Conservation (phyloP, 1,284 basidiomycete genomes). For the Exsudoporus floridanus region DNA sequence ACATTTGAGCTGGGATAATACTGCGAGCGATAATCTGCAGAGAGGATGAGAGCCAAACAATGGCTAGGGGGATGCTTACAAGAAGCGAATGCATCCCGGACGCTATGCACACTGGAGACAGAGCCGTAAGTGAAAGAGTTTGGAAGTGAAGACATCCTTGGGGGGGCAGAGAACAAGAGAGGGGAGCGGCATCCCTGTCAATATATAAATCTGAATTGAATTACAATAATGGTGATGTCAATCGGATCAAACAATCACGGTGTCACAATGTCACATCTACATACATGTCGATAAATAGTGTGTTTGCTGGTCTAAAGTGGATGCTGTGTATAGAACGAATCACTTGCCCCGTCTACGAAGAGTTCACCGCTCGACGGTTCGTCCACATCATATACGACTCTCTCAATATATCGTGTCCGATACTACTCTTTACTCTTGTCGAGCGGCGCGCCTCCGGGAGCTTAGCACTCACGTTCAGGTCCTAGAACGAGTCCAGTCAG, state of each 20-base stretch:
- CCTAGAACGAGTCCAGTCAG: constrained; percentile 43
- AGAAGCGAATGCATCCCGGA: constrained; percentile 52
- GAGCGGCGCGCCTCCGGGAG: constrained; percentile 77
- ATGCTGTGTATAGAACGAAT: constrained; percentile 6
- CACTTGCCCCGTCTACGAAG: constrained; percentile 18
- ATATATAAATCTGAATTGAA: constrained; percentile 1
- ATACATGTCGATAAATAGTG: constrained; percentile 24
- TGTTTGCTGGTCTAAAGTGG: constrained; percentile 22
- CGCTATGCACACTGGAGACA: constrained; percentile 49
- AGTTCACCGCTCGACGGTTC: constrained; percentile 63
- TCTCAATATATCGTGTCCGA: constrained; percentile 60
- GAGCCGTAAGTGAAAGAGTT: constrained; percentile 51
- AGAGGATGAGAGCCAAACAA: constrained; percentile 1
- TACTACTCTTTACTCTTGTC: constrained; percentile 59
- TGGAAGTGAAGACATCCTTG: constrained; percentile 43
- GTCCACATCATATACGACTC: constrained; percentile 85
- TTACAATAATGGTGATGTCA: neutral
- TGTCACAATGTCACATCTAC: constrained; percentile 9
- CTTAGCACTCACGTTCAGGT: constrained; percentile 62
- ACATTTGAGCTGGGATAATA: constrained; percentile 61
- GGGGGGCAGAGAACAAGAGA: neutral
- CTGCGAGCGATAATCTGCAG: constrained; percentile 61
- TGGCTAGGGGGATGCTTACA: constrained; percentile 42
- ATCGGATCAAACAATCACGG: constrained; percentile 1
- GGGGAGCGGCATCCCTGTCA: neutral